phyloP scores from a whole-genome alignment of 768 basidiomycete species.

The Sporobolomyces pararoseus region DNA sequence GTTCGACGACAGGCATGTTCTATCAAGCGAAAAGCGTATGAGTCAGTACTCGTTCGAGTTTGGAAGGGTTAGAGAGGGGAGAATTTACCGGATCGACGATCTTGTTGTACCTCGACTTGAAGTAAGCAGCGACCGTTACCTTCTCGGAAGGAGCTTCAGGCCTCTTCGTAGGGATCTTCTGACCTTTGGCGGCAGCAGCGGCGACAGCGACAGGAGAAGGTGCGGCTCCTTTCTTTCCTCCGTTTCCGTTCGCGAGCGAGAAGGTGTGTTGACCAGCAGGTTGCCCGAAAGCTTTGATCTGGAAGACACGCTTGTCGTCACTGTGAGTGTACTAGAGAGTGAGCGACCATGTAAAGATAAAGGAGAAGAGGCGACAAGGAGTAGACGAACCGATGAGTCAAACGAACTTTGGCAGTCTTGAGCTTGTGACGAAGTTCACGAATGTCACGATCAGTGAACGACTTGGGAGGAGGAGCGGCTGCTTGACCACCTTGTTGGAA shows the following conservation, averaged over 20 bases:
- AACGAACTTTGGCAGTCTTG: slow-evolving; percentile 24
- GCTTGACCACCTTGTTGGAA: slow-evolving; percentile 12
- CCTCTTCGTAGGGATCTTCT: not conserved
- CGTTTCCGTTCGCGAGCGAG: not conserved
- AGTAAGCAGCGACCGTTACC: slow-evolving; percentile 29
- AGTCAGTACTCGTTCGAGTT: not conserved
- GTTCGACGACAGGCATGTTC: slow-evolving; percentile 24
- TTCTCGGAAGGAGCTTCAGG: not conserved
- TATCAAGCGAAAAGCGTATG: not conserved
- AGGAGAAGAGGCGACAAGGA: not conserved
- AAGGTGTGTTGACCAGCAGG: slow-evolving; percentile 22
- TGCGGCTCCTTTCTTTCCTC: slow-evolving; percentile 12
- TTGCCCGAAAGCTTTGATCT: slow-evolving; percentile 32
- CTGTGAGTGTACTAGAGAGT: not conserved
- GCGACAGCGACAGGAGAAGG: slow-evolving; percentile 22
- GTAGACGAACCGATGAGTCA: slow-evolving; percentile 24
- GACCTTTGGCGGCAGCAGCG: slow-evolving; percentile 21
- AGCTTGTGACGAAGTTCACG: slow-evolving; percentile 24
- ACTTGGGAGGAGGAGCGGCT: not conserved
- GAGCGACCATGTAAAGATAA: not conserved
- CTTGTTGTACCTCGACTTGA: slow-evolving; percentile 20
- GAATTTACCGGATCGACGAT: slow-evolving; percentile 5
- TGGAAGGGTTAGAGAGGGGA: not conserved
- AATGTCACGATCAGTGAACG: slow-evolving; percentile 14
- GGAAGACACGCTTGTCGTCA: slow-evolving; percentile 20